These are phyloP conservation scores for Tarenaya hassleriana DNA, from an alignment of 345 rosid genomes.

Conservation along the genomic window DNA sequence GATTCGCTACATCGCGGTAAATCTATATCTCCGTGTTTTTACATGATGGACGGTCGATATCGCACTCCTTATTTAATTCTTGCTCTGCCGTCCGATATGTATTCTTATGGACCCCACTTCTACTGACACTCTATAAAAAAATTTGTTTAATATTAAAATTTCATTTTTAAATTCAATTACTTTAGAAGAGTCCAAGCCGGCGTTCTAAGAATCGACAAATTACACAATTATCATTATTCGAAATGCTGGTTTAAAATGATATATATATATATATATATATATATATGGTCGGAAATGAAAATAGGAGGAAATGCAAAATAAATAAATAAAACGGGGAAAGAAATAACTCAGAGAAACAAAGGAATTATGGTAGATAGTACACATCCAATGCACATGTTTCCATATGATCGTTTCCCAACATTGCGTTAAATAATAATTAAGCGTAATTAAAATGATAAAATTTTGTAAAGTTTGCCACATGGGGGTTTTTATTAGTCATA, in stretches of 20 bases:
- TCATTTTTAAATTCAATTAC: conserved; percentile 4
- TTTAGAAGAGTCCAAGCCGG: no score
- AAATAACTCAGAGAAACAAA: neutral
- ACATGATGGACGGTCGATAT: conserved; percentile 5
- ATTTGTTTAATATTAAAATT: conserved; percentile 5
- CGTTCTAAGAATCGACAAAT: no score
- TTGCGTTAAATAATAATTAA: neutral
- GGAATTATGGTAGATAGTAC: neutral
- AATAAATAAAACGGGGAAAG: conserved; percentile 1
- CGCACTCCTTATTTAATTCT: neutral
- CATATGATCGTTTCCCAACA: conserved; percentile 1
- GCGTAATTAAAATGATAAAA: neutral
- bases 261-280: no score
- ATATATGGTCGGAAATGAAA: no score
- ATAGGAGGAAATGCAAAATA: no score
- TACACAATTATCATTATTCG: no score
- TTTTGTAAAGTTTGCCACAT: conserved; percentile 28
- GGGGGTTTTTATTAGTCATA: conserved; percentile 14
- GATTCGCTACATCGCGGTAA: conserved; percentile 5
- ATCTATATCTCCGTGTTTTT: conserved; percentile 9
- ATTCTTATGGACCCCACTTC: neutral
- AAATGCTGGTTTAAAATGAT: no score
- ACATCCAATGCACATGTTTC: conserved; percentile 13
- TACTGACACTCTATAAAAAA: conserved; percentile 22
- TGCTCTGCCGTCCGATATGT: conserved; percentile 16